Evolutionary conservation across 2,329 filamentous ascomycete species (phyloP).

Genomic region (Hymenoscyphus fraxineus): DNA sequence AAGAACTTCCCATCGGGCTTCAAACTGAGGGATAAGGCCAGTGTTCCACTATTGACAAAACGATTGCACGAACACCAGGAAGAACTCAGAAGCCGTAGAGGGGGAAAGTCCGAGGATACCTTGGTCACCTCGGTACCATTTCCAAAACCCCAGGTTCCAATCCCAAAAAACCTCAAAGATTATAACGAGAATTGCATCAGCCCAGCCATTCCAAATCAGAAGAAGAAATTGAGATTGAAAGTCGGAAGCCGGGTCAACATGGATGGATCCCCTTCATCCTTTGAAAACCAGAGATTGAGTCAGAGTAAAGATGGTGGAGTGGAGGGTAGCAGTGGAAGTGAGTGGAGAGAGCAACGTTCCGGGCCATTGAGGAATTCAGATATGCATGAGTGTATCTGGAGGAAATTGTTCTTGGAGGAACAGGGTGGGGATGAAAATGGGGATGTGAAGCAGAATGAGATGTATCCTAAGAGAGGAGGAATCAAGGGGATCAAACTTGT

Average conservation of each 20-base stretch:
- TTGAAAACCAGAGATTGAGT: neutral
- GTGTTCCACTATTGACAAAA: slow-evolving; percentile 15
- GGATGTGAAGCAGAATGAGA: neutral
- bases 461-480: slow-evolving; percentile 6
- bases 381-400: slow-evolving; percentile 28
- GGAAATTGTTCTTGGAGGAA: slow-evolving; percentile 17
- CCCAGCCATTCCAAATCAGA: neutral
- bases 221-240: slow-evolving; percentile 3
- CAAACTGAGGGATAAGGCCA: slow-evolving; percentile 10
- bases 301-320: neutral
- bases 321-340: neutral
- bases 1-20: slow-evolving; percentile 2
- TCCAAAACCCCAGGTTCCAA: neutral
- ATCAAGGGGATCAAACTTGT: slow-evolving; percentile 22
- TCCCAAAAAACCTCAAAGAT: neutral
- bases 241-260: neutral
- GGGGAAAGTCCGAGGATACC: slow-evolving; percentile 10
- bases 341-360: neutral
- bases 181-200: neutral
- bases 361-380: neutral
- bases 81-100: slow-evolving; percentile 13
- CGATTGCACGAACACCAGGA: slow-evolving; percentile 18
- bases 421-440: neutral
- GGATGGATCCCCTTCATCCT: neutral
- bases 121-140: neutral